Percentiles rank a stretch among this genome's conserved stretches.
Conservation (phyloP, 1,284 basidiomycete genomes). For the Malassezia nana region DNA sequence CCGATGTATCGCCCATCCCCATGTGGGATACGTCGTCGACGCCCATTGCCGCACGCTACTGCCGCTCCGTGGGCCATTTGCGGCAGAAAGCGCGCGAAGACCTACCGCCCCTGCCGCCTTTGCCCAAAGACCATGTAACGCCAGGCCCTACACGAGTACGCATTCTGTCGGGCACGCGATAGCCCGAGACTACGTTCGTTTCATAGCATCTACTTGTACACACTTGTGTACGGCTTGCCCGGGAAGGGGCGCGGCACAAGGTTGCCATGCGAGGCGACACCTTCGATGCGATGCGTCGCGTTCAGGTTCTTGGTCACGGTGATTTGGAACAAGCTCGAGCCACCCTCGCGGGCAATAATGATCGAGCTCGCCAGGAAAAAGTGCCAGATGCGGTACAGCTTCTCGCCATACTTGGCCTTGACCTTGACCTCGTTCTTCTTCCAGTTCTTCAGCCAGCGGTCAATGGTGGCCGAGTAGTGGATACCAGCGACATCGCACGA, state of each 20-base stretch:
- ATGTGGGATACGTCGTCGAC: neutral
- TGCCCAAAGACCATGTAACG: neutral
- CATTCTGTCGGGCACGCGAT: neutral
- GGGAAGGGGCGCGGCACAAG: conserved; percentile 35
- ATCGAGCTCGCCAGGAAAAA: conserved; percentile 45
- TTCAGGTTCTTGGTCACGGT: conserved; percentile 79
- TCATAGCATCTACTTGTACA: conserved; percentile 26
- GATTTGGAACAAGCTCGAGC: conserved; percentile 53
- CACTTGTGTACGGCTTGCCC: conserved; percentile 26
- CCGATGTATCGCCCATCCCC: neutral
- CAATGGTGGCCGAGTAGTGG: conserved; percentile 80
- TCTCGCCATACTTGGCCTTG: conserved; percentile 75
- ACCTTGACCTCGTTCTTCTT: conserved; percentile 64
- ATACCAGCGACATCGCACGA: conserved; percentile 74
- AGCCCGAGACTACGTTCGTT: neutral
- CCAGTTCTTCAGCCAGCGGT: conserved; percentile 51
- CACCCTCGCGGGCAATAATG: conserved; percentile 45
- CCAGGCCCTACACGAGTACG: conserved; percentile 6
- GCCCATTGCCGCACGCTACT: conserved; percentile 18
- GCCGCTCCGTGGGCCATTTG: conserved; percentile 11
- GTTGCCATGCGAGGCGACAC: conserved; percentile 44
- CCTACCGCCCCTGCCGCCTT: conserved; percentile 12
- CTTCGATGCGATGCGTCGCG: conserved; percentile 67
- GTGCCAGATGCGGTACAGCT: conserved; percentile 50
- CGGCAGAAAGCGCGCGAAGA: conserved; percentile 12